Conservation (phyloP, 768 basidiomycete genomes). For the Lactifluus subvellereus region DNA sequence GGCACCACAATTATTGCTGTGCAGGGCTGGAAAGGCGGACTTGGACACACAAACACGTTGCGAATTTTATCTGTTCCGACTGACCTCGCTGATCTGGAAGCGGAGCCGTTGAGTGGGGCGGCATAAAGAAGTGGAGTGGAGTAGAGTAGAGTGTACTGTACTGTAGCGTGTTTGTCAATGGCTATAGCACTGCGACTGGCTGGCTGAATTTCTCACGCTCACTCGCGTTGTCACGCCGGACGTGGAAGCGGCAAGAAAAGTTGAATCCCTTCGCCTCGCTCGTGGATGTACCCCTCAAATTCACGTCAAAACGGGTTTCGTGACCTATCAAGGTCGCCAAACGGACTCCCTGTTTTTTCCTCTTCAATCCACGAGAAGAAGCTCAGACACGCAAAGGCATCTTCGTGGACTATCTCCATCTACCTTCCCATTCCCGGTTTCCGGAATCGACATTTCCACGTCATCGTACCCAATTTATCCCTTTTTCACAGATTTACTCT, state of each 20-base stretch:
- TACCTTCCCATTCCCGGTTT: conserved; percentile 57
- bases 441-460: conserved; percentile 47
- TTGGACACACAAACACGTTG: conserved; percentile 92
- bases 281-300: conserved; percentile 41
- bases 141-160: background rate
- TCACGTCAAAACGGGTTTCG: conserved; percentile 43
- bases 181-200: background rate
- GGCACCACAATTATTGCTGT: conserved; percentile 90
- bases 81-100: conserved; percentile 68
- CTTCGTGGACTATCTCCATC: conserved; percentile 55
- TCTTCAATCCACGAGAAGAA: conserved; percentile 65
- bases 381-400: conserved; percentile 38
- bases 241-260: background rate
- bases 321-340: conserved; percentile 39
- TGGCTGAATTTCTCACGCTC: background rate
- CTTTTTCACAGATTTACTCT: conserved; percentile 53
- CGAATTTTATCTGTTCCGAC: conserved; percentile 81
- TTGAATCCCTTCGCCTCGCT: background rate
- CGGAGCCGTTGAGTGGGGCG: conserved; percentile 49
- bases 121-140: conserved; percentile 5
- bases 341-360: conserved; percentile 44
- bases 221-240: background rate
- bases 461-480: conserved; percentile 56
- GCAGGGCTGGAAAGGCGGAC: conserved; percentile 99
- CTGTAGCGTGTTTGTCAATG: too few species aligned